Evolutionary conservation across 2,329 filamentous ascomycete genomes (phyloP).

Genomic region (Aspergillus terreus): DNA sequence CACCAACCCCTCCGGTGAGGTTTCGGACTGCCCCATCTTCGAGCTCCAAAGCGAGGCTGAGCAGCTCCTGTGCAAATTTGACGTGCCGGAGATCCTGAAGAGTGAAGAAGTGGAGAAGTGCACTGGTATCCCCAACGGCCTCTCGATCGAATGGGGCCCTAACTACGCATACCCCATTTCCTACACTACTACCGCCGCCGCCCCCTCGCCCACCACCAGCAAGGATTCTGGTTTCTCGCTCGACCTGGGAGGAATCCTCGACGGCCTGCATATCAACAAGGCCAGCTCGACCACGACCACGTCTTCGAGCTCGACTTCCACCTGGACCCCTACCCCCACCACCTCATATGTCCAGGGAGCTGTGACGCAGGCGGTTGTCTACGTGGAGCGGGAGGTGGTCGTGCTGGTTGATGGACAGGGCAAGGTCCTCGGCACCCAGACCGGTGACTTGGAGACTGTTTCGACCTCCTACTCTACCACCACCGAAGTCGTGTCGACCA

Average conservation of each 20-base stretch:
- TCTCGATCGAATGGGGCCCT: conserved; percentile 47
- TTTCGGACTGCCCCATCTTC: conserved; percentile 75
- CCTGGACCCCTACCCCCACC: conserved; percentile 22
- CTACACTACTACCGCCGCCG: conserved; percentile 8
- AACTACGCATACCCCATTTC: conserved; percentile 31
- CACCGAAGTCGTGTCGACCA: conserved; percentile 20
- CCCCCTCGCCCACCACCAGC: conserved; percentile 3
- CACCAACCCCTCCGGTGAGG: conserved; percentile 65
- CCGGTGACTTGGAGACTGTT: conserved; percentile 19
- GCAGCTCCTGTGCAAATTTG: conserved; percentile 59
- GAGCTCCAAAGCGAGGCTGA: conserved; percentile 58
- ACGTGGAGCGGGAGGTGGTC: conserved; percentile 26
- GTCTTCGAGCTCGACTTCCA: conserved; percentile 14
- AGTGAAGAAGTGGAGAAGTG: conserved; percentile 59
- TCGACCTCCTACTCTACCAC: conserved; percentile 22
- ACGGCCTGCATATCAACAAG: not conserved
- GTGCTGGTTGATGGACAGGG: conserved; percentile 26
- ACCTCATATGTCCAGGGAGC: conserved; percentile 21
- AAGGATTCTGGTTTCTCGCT: no score
- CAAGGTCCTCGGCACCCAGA: conserved; percentile 21
- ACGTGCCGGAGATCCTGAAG: conserved; percentile 52
- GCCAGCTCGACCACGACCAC: conserved; percentile 2
- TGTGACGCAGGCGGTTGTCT: conserved; percentile 26
- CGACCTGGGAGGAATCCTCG: not conserved
- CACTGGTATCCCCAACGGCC: conserved; percentile 63